Percentiles rank a stretch among this genome's conserved stretches.
Evolutionary conservation across 495 filamentous ascomycete genomes (phyloP).

Genomic region (Xylaria flabelliformis): DNA sequence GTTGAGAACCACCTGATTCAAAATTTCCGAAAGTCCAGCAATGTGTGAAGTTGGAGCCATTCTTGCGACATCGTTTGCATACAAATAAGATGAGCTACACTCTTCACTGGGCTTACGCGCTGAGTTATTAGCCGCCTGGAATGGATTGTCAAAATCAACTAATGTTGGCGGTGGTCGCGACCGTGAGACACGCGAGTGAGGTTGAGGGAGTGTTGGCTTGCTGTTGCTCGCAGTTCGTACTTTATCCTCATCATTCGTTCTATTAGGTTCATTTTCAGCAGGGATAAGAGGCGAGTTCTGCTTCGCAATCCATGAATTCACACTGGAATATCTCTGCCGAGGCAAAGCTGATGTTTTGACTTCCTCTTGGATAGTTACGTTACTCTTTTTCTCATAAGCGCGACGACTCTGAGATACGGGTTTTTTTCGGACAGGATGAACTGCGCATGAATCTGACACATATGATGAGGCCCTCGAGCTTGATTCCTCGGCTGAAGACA

Average conservation of each 20-base stretch:
- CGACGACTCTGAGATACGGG: not conserved
- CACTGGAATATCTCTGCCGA: not conserved
- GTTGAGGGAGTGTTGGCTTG: not conserved
- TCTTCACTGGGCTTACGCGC: not conserved
- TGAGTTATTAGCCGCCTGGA: not conserved
- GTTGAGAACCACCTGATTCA: not conserved
- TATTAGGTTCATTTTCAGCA: not conserved
- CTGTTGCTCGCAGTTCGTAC: not conserved
- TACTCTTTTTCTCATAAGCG: not conserved
- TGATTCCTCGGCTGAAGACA: conserved; percentile 25
- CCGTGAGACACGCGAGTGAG: conserved; percentile 16
- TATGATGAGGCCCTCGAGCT: conserved; percentile 12
- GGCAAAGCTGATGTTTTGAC: not conserved
- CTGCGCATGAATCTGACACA: not conserved
- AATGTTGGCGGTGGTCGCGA: not conserved
- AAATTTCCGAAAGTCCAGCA: not conserved
- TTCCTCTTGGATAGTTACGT: not conserved
- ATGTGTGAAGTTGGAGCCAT: not conserved
- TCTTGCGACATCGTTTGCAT: not conserved
- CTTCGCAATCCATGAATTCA: not conserved
- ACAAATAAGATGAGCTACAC: not conserved
- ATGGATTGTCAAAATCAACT: not conserved
- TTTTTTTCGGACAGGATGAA: no score
- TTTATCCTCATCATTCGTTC: not conserved
- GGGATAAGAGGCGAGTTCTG: not conserved